Evolutionary conservation across 495 filamentous ascomycete species (phyloP).

Genomic region (Parathielavia hyrcaniae): DNA sequence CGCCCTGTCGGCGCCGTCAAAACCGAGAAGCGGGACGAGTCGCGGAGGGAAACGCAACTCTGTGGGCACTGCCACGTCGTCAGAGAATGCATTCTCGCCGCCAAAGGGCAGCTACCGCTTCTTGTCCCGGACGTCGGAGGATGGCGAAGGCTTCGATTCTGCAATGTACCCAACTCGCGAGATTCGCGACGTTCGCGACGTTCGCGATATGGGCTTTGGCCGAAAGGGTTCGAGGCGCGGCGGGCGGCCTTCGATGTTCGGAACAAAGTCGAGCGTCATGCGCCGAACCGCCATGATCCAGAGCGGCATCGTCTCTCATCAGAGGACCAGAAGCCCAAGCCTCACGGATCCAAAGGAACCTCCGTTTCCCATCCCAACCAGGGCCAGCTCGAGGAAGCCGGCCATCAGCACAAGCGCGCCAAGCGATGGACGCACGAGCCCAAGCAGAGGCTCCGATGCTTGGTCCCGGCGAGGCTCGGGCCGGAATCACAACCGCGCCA

Average conservation of each 20-base stretch:
- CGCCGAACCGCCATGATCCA: constrained; percentile 65
- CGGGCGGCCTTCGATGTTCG: constrained; percentile 29
- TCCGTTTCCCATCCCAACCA: constrained; percentile 84
- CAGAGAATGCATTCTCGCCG: constrained; percentile 30
- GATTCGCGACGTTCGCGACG: constrained; percentile 34
- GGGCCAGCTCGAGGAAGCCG: constrained; percentile 77
- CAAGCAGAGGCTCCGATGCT: constrained; percentile 49
- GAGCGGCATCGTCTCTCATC: constrained; percentile 66
- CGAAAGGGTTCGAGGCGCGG: constrained; percentile 31
- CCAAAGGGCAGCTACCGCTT: constrained; percentile 22
- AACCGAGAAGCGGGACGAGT: constrained; percentile 32
- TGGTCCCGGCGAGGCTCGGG: constrained; percentile 39
- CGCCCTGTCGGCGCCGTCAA: constrained; percentile 54
- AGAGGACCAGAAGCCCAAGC: constrained; percentile 70
- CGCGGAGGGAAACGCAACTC: constrained; percentile 37
- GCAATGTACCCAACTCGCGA: constrained; percentile 24
- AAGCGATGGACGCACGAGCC: constrained; percentile 72
- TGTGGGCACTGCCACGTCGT: constrained; percentile 26
- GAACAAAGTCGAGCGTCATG: constrained; percentile 42
- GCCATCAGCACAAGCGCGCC: constrained; percentile 58
- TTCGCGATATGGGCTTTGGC: constrained; percentile 28
- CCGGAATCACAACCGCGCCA: constrained; percentile 41
- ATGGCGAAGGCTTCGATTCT: constrained; percentile 28
- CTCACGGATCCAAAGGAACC: constrained; percentile 58
- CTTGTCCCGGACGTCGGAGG: constrained; percentile 24